Evolutionary conservation across 148 eudicot genomes (phyloP), one percentile per base, ranked within the genome.

Genomic region (Cornus kousa): DNA sequence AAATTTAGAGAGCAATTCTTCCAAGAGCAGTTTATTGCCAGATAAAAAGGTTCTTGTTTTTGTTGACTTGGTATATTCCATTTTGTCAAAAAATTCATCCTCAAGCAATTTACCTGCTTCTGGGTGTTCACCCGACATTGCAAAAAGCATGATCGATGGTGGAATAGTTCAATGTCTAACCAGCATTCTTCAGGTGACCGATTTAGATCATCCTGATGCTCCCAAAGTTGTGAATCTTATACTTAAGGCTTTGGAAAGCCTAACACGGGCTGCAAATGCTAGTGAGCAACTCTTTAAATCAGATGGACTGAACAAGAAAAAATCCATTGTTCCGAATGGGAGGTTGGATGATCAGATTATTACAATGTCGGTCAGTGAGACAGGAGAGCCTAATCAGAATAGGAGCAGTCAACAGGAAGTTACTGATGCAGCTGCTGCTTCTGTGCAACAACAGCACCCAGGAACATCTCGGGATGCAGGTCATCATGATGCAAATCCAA

Each of bases 181-280:
- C 37, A 83, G 90, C 80, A 89, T 96, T 79, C 95, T 96, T 71
- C 90, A 90, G 85, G 89, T 83, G 40, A 80, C 92, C 71, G 99
- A 96, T 90, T 90, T 96, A 86, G 99, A 96, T 83, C 97, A 96
- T 78, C 99, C 99, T 64, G 97, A 92, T 87, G 95, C 98, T 80
- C 90, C 99, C 8, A 94, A 94, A 91, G 83, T 92, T 79, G 97
- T 87, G 70, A 96, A 92, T 87, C 83, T 92, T 70, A 84, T 91
- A 65, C 90, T 96, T 43, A 96, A 93, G 84, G 88, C 95, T 73
- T 85, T 96, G 87, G 99, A 96, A 80, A 87, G 90, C 82, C 82
- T 96, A 75, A 91, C 95, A 76, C 89, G 99, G 67, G 97, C 95
- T 23, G 99, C 98, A 68, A 92, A 96, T 90, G 87, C 93, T 73